Evolutionary conservation across 1,284 basidiomycete species (phyloP), one percentile per base, ranked within the genome.

Genomic region (Trichosporon asahii): DNA sequence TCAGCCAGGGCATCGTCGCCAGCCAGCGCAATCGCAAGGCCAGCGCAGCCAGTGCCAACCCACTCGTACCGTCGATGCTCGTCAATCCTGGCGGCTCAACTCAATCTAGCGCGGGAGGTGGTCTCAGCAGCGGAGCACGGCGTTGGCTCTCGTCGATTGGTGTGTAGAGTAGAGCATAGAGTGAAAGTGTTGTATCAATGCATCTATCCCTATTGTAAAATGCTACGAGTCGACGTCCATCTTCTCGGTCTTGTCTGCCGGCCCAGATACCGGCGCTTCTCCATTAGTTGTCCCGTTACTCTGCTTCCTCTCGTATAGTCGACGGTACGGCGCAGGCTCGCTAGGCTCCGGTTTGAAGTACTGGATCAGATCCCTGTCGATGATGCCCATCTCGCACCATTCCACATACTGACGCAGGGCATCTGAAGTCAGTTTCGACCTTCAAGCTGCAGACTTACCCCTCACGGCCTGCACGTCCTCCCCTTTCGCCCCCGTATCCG

Each of bases 1-100:
- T 97, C 68, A 89, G 90, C 73, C 33, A 12, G n/a, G 40, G 33
- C 14, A 25, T 65, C 18, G 44, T 35, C 3, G 14, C 40, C 70
- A 82, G 81, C 18, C 68, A 77, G 14, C 65, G 72, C 27, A 82
- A 83, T 72, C 73, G 81, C 40, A 83, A 80, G 74, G 78, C 79
- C 9, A 81, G 80, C 5, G 75, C 77, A 9, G 76, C 79, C 6
- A 80, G 80, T 9, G 73, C 78, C 31, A 80, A 79, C 66, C 78
- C 81, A 0, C 78, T 83, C 29, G 72, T 82, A 21, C 80, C 81
- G 3, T 79, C 78, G 8, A 73, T 76, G 35, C 72, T 83, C 14
- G 74, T 75, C 5, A 70, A 73, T 2, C 76, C 78, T 8, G 75
- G 40, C 4, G 40, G 74, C 2, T 68, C 69, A 1, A 64, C 72